A percentile compares a stretch with the other conserved stretches of the same genome.
Conservation (phyloP, 495 filamentous ascomycete genomes). For the Trichoderma gamsii region DNA sequence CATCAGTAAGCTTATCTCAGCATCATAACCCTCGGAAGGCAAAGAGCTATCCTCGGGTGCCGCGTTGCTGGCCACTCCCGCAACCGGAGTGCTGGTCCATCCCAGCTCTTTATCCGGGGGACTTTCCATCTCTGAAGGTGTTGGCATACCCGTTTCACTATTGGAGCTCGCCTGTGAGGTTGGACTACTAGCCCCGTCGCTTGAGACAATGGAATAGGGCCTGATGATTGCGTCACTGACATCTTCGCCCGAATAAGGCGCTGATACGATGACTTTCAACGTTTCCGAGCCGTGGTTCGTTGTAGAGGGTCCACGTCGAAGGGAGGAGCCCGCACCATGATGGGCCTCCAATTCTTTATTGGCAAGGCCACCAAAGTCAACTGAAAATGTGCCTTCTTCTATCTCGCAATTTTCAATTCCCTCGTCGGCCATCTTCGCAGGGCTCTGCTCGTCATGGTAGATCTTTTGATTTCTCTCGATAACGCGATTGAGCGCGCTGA, state of each 20-base stretch:
- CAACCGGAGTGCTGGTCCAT: background rate
- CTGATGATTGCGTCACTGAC: background rate
- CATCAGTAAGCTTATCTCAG: background rate
- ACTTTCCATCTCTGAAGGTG: conserved; percentile 1
- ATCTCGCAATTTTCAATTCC: background rate
- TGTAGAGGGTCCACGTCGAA: background rate
- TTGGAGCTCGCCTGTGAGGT: background rate
- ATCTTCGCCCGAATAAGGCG: background rate
- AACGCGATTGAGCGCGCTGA: background rate
- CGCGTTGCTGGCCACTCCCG: background rate
- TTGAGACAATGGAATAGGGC: conserved; percentile 10
- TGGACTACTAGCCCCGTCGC: conserved; percentile 3
- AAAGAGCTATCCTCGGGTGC: background rate
- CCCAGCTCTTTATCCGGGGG: background rate
- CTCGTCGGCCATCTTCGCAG: background rate
- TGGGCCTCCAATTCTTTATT: background rate
- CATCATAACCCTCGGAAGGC: background rate
- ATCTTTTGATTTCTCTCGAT: conserved; percentile 11
- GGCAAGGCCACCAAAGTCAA: conserved; percentile 12
- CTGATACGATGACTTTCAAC: background rate
- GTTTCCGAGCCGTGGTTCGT: background rate
- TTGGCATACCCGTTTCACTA: background rate
- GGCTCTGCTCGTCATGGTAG: background rate
- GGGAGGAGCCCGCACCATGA: background rate
- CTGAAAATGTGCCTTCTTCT: conserved; percentile 13